Base-by-base conservation (phyloP, 2,329 filamentous ascomycete genomes). In the Blastomyces gilchristii region DNA sequence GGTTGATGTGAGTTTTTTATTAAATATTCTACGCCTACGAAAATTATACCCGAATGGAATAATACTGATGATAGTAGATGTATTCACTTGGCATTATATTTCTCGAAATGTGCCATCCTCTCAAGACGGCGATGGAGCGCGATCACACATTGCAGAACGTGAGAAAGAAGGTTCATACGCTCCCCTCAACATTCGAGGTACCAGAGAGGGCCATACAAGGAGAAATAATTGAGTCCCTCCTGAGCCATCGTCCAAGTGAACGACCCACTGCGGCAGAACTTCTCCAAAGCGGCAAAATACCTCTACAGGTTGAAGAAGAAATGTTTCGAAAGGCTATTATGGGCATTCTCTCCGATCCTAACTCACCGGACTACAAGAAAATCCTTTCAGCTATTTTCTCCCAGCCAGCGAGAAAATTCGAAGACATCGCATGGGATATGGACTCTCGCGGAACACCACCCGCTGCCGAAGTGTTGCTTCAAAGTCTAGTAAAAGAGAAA, bases 21-120 rank as follows among this genome's bases (percentile, higher is more conserved):
- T 11, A 22, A 28, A 45, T 43, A 43, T 50, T 18, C 9, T 59
- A 49, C n/a, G 5, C 14, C 11, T 16, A 41, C 12, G 9, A 18
- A 18, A 34, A 34, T 49, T 14, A 49, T 22, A 18, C 58, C 53
- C 18, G n/a, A 22, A 34, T 60, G 62, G 60, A 64, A 47, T 57
- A 53, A 58, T 62, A 49, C 25, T 49, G 45, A 58, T 58, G 12
- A 16, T 2, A 43, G 0, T 63, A 86, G 83, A 97, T 99, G 93
- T 99, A 94, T 73, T 97, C 93, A 0, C 81, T 99, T 52, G 94
- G 94, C 0, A 89, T 99, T 66, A 97, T 99, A 63, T 96, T 99
- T 77, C 97, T 97, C 68, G 94, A 99, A 75, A 99, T 99, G 94
- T 95, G 89, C 71, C 80, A 84, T 67, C 77, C 82, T 3, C 75